phyloP scores from a whole-genome alignment of 805 yeast species.

The Candida koratica region DNA sequence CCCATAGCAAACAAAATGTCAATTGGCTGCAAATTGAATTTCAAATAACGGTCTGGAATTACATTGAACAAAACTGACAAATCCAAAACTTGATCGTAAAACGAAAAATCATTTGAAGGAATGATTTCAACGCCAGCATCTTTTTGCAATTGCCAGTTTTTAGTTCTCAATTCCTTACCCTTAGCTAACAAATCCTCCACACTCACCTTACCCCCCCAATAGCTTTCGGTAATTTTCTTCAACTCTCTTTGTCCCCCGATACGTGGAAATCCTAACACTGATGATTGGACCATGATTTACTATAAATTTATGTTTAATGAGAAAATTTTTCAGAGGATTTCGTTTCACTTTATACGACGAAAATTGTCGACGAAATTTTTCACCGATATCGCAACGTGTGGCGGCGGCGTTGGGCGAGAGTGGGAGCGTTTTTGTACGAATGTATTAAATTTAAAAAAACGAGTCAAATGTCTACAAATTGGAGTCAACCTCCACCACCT shows the following conservation, averaged over 20 bases:
- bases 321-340: too few relatives aligned
- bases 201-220: constrained; percentile 93
- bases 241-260: constrained; percentile 99
- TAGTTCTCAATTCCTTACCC: constrained; percentile 92
- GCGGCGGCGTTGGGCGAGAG: background rate
- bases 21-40: constrained; percentile 80
- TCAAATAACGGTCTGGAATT: constrained; percentile 94
- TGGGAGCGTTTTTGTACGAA: background rate
- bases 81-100: constrained; percentile 95
- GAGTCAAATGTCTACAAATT: background rate
- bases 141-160: constrained; percentile 97
- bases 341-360: constrained; percentile 5
- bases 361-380: constrained; percentile 10
- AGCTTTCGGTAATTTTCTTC: constrained; percentile 97
- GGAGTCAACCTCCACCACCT: background rate
- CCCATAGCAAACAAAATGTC: constrained; percentile 99
- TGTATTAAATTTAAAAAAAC: background rate
- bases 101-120: constrained; percentile 97
- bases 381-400: background rate
- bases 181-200: constrained; percentile 84
- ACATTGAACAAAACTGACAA: constrained; percentile 89
- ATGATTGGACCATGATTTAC: constrained; percentile 94
- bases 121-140: constrained; percentile 96
- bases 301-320: too few relatives aligned
- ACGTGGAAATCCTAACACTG: constrained; percentile 99